Evolutionary conservation across 345 rosid genomes (phyloP), one percentile per base, ranked within the genome.

Genomic region (Citrus maxima): DNA sequence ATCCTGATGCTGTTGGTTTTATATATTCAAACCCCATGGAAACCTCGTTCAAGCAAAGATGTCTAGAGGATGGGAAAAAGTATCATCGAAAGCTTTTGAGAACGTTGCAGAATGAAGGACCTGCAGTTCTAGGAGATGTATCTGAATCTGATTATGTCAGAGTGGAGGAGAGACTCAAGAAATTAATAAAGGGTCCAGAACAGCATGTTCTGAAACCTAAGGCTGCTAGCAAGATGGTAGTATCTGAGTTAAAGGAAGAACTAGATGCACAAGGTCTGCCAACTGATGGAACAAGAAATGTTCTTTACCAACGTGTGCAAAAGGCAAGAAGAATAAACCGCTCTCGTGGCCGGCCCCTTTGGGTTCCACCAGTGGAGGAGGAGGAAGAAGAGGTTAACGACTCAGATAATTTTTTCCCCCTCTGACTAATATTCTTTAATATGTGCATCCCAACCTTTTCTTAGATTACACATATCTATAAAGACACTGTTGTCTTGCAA

Each of bases 161-260:
- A 79, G 95, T 93, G 63, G 85, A 84, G 79, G 96, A 91, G 83
- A 91, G 95, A 73, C 82, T 95, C 77, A 88, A 77, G 87, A 92
- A 92, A 81, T 87, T 88, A 77, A 85, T 92, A 55, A 93, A 85
- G 85, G 93, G 98, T 87, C 98, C 97, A 79, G 90, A 88, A 35
- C 93, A 83, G 84, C 92, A 86, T 81, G 93, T 91, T 80, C 73
- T 85, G 80, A 95, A 95, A 86, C 99, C 99, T 55, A 95, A 95
- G 88, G 99, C 99, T 70, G 99, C 99, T 32, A 95, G 99, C 82
- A 95, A 95, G 90, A 95, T 95, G 99, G 35, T 91, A 72, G 99
- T 95, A 67, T 84, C 90, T 81, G 98, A 95, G 88, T 81, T 95
- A 42, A 95, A 88, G 89, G 99, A 95, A 85, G 99, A 95, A 85